phyloP scores from a whole-genome alignment of 805 yeast species.

The Alloascoidea africana region DNA sequence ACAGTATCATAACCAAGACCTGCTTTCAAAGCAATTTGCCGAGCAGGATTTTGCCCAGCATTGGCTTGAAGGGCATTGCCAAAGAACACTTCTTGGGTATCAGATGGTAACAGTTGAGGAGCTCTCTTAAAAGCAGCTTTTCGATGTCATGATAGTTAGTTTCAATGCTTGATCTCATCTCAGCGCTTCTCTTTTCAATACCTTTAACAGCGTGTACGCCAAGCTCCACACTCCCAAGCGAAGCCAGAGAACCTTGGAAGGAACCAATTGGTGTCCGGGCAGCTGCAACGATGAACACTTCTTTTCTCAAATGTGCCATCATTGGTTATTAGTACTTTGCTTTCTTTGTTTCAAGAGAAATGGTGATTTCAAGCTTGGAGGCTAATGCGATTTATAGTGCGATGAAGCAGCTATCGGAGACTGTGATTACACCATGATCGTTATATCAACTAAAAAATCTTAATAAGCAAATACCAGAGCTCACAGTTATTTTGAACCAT shows the following conservation, averaged over 20 bases:
- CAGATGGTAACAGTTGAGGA: conserved; percentile 61
- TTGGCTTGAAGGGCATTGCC: conserved; percentile 91
- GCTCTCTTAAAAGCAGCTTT: conserved; percentile 68
- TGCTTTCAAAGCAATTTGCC: conserved; percentile 89
- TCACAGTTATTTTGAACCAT: too few species aligned
- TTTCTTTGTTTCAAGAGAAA: too few species aligned
- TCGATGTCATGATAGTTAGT: conserved; percentile 3
- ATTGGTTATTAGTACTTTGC: too few species aligned
- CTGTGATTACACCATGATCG: too few species aligned
- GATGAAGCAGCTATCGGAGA: too few species aligned
- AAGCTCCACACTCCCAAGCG: not conserved
- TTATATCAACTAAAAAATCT: too few species aligned
- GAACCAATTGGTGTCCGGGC: conserved; percentile 2
- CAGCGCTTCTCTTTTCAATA: too few species aligned
- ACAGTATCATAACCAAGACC: conserved; percentile 71
- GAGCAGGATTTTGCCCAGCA: conserved; percentile 94
- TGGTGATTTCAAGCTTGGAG: too few species aligned
- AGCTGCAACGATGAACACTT: conserved; percentile 2
- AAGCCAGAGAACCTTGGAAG: conserved; percentile 3
- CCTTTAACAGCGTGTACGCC: conserved; percentile 1
- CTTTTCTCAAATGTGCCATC: too few species aligned
- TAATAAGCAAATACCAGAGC: too few species aligned
- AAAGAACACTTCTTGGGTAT: conserved; percentile 79
- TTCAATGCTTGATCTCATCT: not conserved
- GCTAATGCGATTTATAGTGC: too few species aligned